phyloP scores from a whole-genome alignment of 164 flowering plant species.

The Litsea cubeba region DNA sequence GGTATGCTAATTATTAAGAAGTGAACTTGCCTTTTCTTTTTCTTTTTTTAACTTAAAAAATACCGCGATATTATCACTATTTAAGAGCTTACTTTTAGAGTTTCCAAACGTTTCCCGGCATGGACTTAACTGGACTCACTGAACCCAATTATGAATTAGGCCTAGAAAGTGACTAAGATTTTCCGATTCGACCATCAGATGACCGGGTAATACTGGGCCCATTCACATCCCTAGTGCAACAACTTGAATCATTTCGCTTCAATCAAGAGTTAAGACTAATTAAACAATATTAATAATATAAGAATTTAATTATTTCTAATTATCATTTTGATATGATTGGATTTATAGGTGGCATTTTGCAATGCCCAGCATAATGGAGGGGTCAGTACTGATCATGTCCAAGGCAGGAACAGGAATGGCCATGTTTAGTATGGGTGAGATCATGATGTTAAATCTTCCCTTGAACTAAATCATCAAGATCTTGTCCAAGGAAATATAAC shows the following conservation, averaged over 20 bases:
- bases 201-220: too few species aligned
- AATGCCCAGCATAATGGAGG: constrained; percentile 70
- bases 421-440: constrained; percentile 79
- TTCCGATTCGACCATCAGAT: too few species aligned
- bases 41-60: too few species aligned
- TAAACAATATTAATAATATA: not conserved
- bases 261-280: not conserved
- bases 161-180: too few species aligned
- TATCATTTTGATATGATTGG: not conserved
- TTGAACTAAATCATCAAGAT: not conserved
- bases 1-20: constrained; percentile 26
- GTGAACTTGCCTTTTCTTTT: too few species aligned
- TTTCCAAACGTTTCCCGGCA: too few species aligned
- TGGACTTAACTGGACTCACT: too few species aligned
- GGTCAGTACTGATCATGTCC: constrained; percentile 55
- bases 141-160: too few species aligned
- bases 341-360: constrained; percentile 47
- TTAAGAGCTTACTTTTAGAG: too few species aligned
- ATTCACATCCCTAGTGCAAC: too few species aligned
- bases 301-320: not conserved
- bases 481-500: not conserved
- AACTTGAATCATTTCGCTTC: not conserved
- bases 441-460: too few species aligned
- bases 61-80: too few species aligned
- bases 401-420: constrained; percentile 76